These are phyloP conservation scores for Podaxis sp. DNA, from an alignment of 768 basidiomycete species.

Conservation along the genomic window DNA sequence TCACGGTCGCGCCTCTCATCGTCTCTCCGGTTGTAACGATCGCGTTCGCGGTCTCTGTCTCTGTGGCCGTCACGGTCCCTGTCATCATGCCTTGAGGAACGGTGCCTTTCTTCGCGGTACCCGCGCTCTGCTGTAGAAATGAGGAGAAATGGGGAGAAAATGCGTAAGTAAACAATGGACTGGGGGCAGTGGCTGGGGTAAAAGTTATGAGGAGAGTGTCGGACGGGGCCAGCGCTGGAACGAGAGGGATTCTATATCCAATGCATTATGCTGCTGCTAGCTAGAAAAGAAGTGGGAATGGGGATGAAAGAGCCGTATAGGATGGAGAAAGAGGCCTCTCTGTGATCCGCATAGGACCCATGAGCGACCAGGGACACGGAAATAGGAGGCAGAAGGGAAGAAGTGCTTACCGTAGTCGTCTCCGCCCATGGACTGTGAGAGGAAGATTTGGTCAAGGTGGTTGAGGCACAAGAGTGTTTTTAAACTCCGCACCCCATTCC, in stretches of 20 bases:
- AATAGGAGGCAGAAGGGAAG: neutral
- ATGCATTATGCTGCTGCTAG: conserved; percentile 12
- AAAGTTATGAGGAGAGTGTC: conserved; percentile 5
- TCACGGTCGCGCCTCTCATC: conserved; percentile 56
- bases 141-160: conserved; percentile 40
- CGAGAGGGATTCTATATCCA: conserved; percentile 6
- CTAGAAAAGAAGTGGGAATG: conserved; percentile 13
- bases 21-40: conserved; percentile 38
- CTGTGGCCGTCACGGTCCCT: conserved; percentile 43
- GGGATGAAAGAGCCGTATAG: neutral
- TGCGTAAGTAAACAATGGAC: conserved; percentile 49
- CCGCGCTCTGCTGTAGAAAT: conserved; percentile 48
- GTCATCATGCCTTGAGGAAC: conserved; percentile 66
- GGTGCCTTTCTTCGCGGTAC: conserved; percentile 69
- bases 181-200: conserved; percentile 22
- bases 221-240: neutral
- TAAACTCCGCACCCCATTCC: conserved; percentile 34
- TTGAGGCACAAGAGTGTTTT: conserved; percentile 26
- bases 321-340: conserved; percentile 8
- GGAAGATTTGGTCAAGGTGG: conserved; percentile 17
- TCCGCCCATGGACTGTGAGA: conserved; percentile 37
- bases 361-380: conserved; percentile 13
- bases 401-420: conserved; percentile 58
- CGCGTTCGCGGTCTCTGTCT: conserved; percentile 51
- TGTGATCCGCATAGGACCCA: conserved; percentile 17